These are phyloP conservation scores for Trichoderma atroviride DNA, from an alignment of 2,329 filamentous ascomycete genomes.

Conservation along the genomic window DNA sequence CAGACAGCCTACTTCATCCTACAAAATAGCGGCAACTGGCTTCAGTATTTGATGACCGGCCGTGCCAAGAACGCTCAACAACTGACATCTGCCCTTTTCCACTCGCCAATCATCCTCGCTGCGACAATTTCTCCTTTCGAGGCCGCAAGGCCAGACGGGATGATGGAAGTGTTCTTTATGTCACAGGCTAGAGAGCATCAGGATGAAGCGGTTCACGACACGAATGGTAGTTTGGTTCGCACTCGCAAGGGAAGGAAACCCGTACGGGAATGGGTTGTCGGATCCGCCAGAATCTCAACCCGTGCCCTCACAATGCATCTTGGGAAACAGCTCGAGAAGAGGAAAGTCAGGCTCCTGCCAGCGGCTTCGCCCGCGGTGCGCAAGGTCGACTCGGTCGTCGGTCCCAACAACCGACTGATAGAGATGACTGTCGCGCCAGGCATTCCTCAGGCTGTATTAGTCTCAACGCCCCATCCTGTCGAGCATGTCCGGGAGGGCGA, in stretches of 20 bases:
- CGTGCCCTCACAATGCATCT: conserved; percentile 17
- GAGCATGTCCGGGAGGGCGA: conserved; percentile 21
- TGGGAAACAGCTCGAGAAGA: conserved; percentile 18
- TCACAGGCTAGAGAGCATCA: conserved; percentile 13
- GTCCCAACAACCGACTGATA: conserved; percentile 24
- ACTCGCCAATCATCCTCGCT: conserved; percentile 24
- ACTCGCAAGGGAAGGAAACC: conserved; percentile 11
- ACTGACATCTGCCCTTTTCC: conserved; percentile 9
- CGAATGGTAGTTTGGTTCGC: not conserved
- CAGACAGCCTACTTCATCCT: conserved; percentile 21
- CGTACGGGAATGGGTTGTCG: conserved; percentile 20
- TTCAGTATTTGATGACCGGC: conserved; percentile 15
- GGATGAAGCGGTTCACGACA: not conserved
- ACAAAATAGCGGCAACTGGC: conserved; percentile 18
- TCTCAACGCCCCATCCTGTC: conserved; percentile 14
- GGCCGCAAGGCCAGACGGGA: conserved; percentile 13
- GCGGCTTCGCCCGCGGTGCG: conserved; percentile 17
- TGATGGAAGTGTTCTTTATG: conserved; percentile 26
- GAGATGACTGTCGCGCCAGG: conserved; percentile 21
- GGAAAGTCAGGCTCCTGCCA: conserved; percentile 15
- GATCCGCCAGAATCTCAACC: conserved; percentile 22
- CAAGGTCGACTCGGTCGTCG: conserved; percentile 24
- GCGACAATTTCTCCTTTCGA: conserved; percentile 11
- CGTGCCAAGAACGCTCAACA: conserved; percentile 5
- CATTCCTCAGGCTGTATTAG: conserved; percentile 16